phyloP scores from a whole-genome alignment of 2,329 filamentous ascomycete species.

The Camptophora hylomeconis region DNA sequence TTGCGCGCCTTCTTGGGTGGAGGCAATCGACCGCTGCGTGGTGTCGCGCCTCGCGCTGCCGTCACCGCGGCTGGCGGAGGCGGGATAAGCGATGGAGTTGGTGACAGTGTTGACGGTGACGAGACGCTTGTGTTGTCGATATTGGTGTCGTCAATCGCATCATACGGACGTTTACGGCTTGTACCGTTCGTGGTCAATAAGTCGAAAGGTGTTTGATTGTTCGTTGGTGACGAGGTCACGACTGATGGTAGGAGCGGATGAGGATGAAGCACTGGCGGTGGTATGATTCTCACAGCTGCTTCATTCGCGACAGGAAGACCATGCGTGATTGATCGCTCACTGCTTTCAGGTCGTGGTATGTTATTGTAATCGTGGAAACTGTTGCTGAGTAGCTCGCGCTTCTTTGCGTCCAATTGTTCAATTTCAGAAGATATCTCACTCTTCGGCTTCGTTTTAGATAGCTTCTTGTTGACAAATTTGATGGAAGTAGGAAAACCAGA shows the following conservation, averaged over 20 bases:
- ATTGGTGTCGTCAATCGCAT: constrained; percentile 14
- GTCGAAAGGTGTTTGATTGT: constrained; percentile 23
- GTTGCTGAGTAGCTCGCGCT: constrained; percentile 9
- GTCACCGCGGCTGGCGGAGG: constrained; percentile 30
- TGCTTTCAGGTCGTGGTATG: constrained; percentile 11
- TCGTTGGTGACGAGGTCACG: constrained; percentile 23
- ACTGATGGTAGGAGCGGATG: constrained; percentile 14
- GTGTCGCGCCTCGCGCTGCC: constrained; percentile 49
- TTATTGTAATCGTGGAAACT: constrained; percentile 15
- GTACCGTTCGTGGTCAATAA: constrained; percentile 24
- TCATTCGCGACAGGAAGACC: constrained; percentile 5
- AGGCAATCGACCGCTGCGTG: constrained; percentile 20
- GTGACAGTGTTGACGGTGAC: constrained; percentile 19
- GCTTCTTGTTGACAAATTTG: too few relatives aligned
- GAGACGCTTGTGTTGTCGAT: constrained; percentile 15
- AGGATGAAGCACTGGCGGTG: constrained; percentile 14
- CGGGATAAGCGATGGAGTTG: constrained; percentile 15
- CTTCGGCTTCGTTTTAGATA: too few relatives aligned
- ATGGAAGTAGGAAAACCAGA: constrained; percentile 1
- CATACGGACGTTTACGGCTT: constrained; percentile 13
- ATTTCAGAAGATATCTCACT: too few relatives aligned
- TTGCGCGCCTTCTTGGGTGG: constrained; percentile 48
- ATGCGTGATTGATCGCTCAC: constrained; percentile 11
- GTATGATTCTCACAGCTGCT: constrained; percentile 5
- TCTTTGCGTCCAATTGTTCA: too few relatives aligned